Evolutionary conservation across 2,329 filamentous ascomycete genomes (phyloP), one percentile per base, ranked within the genome.

Genomic region (Exophiala oligosperma): DNA sequence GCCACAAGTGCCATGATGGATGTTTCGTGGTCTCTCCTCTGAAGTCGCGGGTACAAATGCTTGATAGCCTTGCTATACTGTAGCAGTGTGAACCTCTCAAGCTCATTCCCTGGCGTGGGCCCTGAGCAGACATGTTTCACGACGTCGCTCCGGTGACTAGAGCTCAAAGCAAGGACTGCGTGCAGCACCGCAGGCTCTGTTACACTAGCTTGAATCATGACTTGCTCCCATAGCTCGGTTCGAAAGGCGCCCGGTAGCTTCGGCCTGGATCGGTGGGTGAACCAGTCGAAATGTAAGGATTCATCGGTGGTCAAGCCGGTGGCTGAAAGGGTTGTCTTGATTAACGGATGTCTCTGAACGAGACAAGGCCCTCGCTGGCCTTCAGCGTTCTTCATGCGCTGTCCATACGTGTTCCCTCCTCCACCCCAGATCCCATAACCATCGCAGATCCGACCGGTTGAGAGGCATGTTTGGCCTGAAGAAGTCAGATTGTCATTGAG

Each of bases 351-450:
- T 3, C 4, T 9, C 4, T n/a, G 40, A 44, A 23, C 17, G n/a
- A 8, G 35, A 23, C 29, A 23, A 4, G 4, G 26, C 26, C 26
- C 26, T 28, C 26, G 26, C 4, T 28, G 4, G 4, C 26, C 4
- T 4, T 28, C 26, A 7, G 26, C 26, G 4, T 28, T 28, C 26
- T 7, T 28, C 26, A 28, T 28, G 26, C 26, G 26, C 26, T 28
- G 26, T 28, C 26, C 26, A 28, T 28, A 28, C 7, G 26, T 28
- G 26, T 28, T 28, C 7, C 24, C 38, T 2, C 49, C 55, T 4
- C 74, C 72, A 21, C 74, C 73, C 73, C 72, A 74, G 29, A 78
- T 68, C 0, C 75, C 76, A 59, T 78, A 78, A 12, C 77, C 76
- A 49, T 78, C 73, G 52, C 74, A 77, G 7, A 65, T 60, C 2